Evolutionary conservation across 305 asterid genomes (phyloP), one percentile per base, ranked within the genome.

Genomic region (Solanum aculeatissimum): DNA sequence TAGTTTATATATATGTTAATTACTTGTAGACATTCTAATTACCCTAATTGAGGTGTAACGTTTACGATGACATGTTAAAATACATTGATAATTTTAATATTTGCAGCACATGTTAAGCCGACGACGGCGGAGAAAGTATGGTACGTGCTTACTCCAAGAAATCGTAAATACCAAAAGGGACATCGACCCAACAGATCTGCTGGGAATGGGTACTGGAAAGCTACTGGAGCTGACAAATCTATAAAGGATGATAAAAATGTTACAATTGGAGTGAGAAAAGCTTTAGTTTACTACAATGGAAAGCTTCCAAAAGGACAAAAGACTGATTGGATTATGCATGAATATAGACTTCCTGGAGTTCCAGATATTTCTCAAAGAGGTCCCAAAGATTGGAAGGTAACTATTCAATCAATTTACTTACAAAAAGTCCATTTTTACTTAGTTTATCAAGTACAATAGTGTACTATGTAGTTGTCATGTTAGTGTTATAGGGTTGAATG

Each of bases 251-350:
- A 23, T 13, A 27, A 45, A 1, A 32, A 13, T 2, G 19, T 0
- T 16, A 4, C 1, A 11, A 27, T 85, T 57, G 87, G 87, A 45
- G 29, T n/a, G 2, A 68, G 32, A 38, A 85, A 72, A 84, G 32
- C 65, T 8, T 23, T 85, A 45, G 87, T 85, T 38, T 85, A 25
- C 54, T 58, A 81, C 65, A 3, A 7, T 16, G 78, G 82, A 29
- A 69, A 69, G 19, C 12, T 84, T 14, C 57, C 82, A 3, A 68
- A 38, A 2, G 86, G 75, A 2, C 9, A 71, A 0, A 83, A 83
- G 9, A 83, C 86, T 18, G 4, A 77, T 27, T 85, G 87, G 87
- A 81, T 81, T 55, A 85, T 85, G 87, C 85, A 85, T 13, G 87
- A 85, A 19, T 85, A 55, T 54, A 66, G 54, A 32, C 47, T 55